These are phyloP conservation scores for Ascochyta clinopodiicola DNA, from an alignment of 2,329 filamentous ascomycete species.

Conservation along the genomic window DNA sequence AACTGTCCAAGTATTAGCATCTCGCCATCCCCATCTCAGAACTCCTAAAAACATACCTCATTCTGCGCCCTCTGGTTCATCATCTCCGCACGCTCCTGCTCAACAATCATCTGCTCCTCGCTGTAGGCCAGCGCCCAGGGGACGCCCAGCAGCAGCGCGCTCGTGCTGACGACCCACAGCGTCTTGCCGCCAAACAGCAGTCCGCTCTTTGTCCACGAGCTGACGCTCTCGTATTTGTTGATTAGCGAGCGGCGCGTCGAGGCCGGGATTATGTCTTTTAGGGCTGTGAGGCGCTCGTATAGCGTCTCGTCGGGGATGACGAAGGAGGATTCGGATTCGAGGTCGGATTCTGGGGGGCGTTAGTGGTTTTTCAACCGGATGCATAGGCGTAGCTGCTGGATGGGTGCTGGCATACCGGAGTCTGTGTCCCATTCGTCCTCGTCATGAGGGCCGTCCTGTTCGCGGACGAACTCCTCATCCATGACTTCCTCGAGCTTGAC, in stretches of 20 bases:
- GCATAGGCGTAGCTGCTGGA: conserved; percentile 50
- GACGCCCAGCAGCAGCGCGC: conserved; percentile 85
- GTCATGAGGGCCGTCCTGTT: conserved; percentile 71
- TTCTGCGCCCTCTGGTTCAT: conserved; percentile 87
- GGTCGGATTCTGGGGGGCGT: conserved; percentile 11
- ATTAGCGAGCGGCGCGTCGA: conserved; percentile 68
- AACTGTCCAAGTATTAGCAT: conserved; percentile 35
- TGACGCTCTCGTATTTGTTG: conserved; percentile 57
- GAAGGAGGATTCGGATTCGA: conserved; percentile 15
- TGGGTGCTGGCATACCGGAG: conserved; percentile 71
- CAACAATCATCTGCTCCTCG: conserved; percentile 94
- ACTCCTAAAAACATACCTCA: conserved; percentile 62
- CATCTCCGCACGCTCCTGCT: conserved; percentile 97
- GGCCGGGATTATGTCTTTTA: conserved; percentile 82
- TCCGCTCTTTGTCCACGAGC: conserved; percentile 64
- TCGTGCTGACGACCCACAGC: conserved; percentile 89
- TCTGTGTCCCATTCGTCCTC: conserved; percentile 92
- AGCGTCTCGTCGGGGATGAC: conserved; percentile 50
- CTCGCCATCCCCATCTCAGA: not conserved
- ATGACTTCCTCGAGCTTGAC: conserved; percentile 96
- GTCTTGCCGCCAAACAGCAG: conserved; percentile 81
- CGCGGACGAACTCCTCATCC: conserved; percentile 88
- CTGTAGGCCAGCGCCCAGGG: conserved; percentile 91
- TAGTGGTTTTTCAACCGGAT: not conserved
- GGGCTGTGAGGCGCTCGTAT: conserved; percentile 71